phyloP scores from a whole-genome alignment of 768 basidiomycete species.

The Hygrocybe coccinea region DNA sequence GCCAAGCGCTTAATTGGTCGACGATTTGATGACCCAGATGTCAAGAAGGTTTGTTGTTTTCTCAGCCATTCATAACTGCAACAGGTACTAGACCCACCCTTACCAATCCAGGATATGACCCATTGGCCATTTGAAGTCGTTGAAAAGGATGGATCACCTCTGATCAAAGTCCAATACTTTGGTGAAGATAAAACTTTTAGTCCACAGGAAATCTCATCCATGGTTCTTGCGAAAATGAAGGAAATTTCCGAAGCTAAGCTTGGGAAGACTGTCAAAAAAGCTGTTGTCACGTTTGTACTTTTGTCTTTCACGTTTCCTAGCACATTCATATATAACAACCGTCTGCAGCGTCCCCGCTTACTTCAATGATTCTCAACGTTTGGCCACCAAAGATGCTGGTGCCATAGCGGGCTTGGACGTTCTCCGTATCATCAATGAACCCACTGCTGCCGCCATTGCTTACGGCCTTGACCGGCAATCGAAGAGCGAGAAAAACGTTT shows the following conservation, averaged over 20 bases:
- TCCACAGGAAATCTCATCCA: constrained; percentile 96
- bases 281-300: constrained; percentile 83
- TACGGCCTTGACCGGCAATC: constrained; percentile 98
- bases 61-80: background rate
- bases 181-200: constrained; percentile 93
- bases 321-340: constrained; percentile 9
- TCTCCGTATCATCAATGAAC: constrained; percentile 98
- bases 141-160: constrained; percentile 83
- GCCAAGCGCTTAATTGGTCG: constrained; percentile 97
- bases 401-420: constrained; percentile 91
- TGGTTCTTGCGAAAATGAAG: constrained; percentile 98
- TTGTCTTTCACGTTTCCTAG: constrained; percentile 4
- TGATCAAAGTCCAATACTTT: constrained; percentile 85
- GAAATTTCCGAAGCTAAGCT: constrained; percentile 97
- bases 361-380: constrained; percentile 99
- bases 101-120: constrained; percentile 63
- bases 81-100: too few relatives aligned
- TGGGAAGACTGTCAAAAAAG: constrained; percentile 76
- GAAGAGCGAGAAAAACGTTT: constrained; percentile 84
- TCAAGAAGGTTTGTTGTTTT: constrained; percentile 39
- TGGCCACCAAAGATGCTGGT: constrained; percentile 97
- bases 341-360: constrained; percentile 78
- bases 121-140: constrained; percentile 95
- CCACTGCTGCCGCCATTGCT: constrained; percentile 96
- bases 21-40: constrained; percentile 65